Percentiles rank a stretch among this genome's conserved stretches.
These are phyloP conservation scores for Ceratobasidium sp. DNA, from an alignment of 1,284 basidiomycete genomes.

Conservation along the genomic window DNA sequence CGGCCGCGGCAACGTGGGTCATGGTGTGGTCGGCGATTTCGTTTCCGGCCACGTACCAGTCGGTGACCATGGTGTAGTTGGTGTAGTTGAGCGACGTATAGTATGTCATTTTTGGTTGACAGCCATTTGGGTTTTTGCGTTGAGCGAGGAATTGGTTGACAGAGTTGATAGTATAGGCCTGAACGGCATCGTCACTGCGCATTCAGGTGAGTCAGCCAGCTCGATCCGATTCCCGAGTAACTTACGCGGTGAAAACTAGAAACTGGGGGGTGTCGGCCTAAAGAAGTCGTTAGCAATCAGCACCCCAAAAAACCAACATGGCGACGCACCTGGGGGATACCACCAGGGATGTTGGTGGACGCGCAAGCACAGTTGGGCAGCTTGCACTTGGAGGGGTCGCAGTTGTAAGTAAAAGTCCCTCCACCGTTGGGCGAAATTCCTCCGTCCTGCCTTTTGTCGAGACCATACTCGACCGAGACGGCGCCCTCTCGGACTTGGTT, in stretches of 20 bases:
- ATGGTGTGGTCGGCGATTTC: conserved; percentile 91
- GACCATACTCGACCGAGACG: conserved; percentile 21
- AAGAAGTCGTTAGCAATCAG: conserved; percentile 39
- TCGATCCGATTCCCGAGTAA: not conserved
- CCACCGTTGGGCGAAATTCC: conserved; percentile 60
- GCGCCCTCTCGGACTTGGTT: conserved; percentile 65
- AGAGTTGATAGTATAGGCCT: conserved; percentile 77
- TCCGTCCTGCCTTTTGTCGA: conserved; percentile 40
- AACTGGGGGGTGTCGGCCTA: conserved; percentile 77
- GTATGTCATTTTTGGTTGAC: conserved; percentile 79
- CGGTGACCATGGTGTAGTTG: conserved; percentile 84
- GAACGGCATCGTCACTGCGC: conserved; percentile 66
- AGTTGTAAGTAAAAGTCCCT: conserved; percentile 69
- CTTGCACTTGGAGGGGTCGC: conserved; percentile 73
- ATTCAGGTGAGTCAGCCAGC: not conserved
- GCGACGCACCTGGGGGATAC: conserved; percentile 66
- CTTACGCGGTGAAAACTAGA: conserved; percentile 71
- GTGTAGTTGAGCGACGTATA: conserved; percentile 80
- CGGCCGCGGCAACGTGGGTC: conserved; percentile 80
- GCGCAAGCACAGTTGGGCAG: conserved; percentile 80
- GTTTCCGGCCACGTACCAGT: conserved; percentile 87
- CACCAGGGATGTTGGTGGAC: conserved; percentile 77
- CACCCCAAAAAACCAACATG: conserved; percentile 52
- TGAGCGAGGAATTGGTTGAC: conserved; percentile 81
- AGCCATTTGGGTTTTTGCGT: conserved; percentile 87